Percentiles rank a stretch among this genome's conserved stretches.
Evolutionary conservation across 345 rosid species (phyloP).

Genomic region (Cardamine resedifolia): DNA sequence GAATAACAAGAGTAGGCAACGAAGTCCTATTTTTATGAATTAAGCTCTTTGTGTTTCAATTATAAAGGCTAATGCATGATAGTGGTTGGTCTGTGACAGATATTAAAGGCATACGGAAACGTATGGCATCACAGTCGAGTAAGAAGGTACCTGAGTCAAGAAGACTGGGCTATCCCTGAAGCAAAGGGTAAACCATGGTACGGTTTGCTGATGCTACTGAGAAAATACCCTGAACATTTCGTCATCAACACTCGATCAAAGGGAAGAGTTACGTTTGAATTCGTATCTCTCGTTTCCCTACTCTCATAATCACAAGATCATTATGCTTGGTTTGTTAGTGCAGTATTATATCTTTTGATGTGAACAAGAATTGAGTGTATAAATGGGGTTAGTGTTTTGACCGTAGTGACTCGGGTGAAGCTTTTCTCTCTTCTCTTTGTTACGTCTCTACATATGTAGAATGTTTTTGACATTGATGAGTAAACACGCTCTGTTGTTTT

Average conservation of each 20-base stretch:
- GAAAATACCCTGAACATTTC: conserved; percentile 93
- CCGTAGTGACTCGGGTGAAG: neutral
- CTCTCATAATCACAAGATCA: conserved; percentile 43
- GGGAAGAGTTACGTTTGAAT: conserved; percentile 70
- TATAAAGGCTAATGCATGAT: neutral
- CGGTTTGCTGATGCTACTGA: conserved; percentile 79
- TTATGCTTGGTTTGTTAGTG: neutral
- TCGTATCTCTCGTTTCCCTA: conserved; percentile 90
- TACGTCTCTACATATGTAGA: neutral
- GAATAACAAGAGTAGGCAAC: neutral
- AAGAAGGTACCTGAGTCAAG: conserved; percentile 77
- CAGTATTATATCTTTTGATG: neutral
- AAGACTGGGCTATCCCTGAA: conserved; percentile 77
- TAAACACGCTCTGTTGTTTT: conserved; percentile 1
- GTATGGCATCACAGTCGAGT: conserved; percentile 93
- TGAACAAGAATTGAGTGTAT: neutral
- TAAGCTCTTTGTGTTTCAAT: neutral
- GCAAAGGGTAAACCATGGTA: conserved; percentile 90
- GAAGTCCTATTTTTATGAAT: neutral
- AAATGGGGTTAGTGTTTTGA: neutral
- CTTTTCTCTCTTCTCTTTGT: neutral
- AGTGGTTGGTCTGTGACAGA: conserved; percentile 44
- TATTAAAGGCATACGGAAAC: conserved; percentile 67
- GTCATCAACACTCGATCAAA: conserved; percentile 92
- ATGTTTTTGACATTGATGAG: neutral